Conservation (phyloP, 106 monocot species). For the Amphibolis antarctica region DNA sequence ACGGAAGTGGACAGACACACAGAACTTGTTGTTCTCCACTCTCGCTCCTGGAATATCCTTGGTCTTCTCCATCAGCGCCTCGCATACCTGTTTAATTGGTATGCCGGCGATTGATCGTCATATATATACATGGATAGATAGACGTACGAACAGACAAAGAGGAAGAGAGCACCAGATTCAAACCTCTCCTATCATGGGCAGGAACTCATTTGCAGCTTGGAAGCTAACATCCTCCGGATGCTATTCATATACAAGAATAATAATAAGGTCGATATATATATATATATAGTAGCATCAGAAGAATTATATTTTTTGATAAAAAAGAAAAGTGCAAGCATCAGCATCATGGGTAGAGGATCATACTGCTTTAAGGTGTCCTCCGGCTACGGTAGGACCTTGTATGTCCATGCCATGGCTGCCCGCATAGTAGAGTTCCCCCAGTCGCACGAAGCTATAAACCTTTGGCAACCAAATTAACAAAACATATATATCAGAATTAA, state of each 20-base stretch:
- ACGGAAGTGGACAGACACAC: slow-evolving; percentile 13
- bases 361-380: not conserved
- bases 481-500: too few species aligned
- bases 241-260: too few species aligned
- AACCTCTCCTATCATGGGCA: slow-evolving; percentile 60
- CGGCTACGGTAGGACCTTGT: slow-evolving; percentile 28
- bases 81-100: slow-evolving; percentile 5
- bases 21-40: slow-evolving; percentile 18
- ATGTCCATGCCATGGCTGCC: slow-evolving; percentile 98
- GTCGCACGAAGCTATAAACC: slow-evolving; percentile 56
- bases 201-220: slow-evolving; percentile 59
- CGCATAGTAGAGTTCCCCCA: slow-evolving; percentile 69
- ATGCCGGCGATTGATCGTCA: too few species aligned
- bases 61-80: slow-evolving; percentile 7
- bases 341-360: too few species aligned
- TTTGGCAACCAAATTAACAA: too few species aligned
- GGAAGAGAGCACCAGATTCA: not conserved
- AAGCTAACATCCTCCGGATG: slow-evolving; percentile 11
- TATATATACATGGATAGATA: too few species aligned
- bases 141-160: too few species aligned
- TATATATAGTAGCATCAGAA: too few species aligned
- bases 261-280: not conserved
- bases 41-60: not conserved
- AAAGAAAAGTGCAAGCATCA: too few species aligned
- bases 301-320: too few species aligned